Evolutionary conservation across 2,329 filamentous ascomycete genomes (phyloP).

Genomic region (Cladorrhinum sp.): DNA sequence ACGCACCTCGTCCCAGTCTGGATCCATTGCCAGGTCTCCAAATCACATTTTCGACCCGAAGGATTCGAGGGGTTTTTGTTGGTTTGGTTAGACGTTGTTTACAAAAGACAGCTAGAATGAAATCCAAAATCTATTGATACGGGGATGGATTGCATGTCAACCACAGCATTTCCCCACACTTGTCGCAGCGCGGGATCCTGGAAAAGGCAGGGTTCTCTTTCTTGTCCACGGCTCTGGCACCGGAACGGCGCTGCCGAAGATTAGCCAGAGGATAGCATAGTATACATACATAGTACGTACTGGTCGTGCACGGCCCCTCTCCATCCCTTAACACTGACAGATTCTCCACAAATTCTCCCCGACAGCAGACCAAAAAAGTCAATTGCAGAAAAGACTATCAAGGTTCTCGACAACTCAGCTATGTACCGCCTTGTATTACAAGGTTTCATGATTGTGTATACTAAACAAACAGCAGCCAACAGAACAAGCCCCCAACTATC

Average conservation of each 20-base stretch:
- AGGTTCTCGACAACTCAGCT: background rate
- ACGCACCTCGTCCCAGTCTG: slow-evolving; percentile 66
- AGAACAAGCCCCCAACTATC: background rate
- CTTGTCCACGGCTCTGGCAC: background rate
- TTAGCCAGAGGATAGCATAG: too few species aligned
- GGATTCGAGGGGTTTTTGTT: background rate
- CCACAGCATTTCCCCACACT: background rate
- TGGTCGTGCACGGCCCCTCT: too few species aligned
- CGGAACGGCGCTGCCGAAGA: background rate
- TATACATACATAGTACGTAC: too few species aligned
- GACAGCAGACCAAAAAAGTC: background rate
- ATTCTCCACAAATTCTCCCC: too few species aligned
- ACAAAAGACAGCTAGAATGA: background rate
- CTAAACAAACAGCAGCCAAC: background rate
- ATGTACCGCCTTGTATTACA: background rate
- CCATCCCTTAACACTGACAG: too few species aligned
- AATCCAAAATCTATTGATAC: background rate
- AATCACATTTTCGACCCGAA: background rate
- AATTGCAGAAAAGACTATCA: background rate
- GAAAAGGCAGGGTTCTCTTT: background rate
- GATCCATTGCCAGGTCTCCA: slow-evolving; percentile 49
- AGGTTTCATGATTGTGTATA: background rate
- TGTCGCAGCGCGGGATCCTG: background rate
- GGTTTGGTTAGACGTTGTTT: background rate
- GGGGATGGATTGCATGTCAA: background rate